Evolutionary conservation across 805 yeast species (phyloP), one percentile per base, ranked within the genome.

Genomic region (Ogataea allantospora): DNA sequence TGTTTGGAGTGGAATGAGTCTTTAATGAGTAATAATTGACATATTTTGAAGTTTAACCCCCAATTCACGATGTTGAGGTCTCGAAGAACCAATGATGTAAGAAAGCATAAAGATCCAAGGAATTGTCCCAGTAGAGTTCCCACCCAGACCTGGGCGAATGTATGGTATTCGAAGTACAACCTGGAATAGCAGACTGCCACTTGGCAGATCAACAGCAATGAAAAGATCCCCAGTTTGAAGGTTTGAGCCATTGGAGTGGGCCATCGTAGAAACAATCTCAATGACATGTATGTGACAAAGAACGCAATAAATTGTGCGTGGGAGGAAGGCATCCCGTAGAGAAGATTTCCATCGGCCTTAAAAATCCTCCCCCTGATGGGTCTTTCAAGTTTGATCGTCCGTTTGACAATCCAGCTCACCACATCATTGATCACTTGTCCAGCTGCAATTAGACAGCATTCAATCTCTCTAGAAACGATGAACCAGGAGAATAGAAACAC

Each of bases 281-380:
- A 67, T 2, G 69, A 50, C 44, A 71, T 65, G 55, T 80, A 84
- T 6, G 73, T 66, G n/a, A 77, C 72, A 46, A 83, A 79, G 57
- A 79, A 93, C 2, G 95, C 95, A 88, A 91, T 84, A 60, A 89
- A 93, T 63, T 91, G 99, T 0, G 96, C 79, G 62, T 91, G 99
- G 1, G 99, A 96, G 36, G 89, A 80, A 0, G 99, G 99, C 97
- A 91, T 91, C 0, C 99, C 99, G 58, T 82, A 88, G 1, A 83
- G 80, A 16, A 59, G 45, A 1, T 50, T 47, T 9, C 62, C 56
- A 19, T 54, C 57, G 13, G 46, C 33, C 34, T 59, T 59, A 38
- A 56, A 59, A 2, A 58, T 50, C 46, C 83, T 70, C 3, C 64
- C 64, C 17, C 40, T 42, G 2, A 41, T 3, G 0, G 99, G 99